Evolutionary conservation across 257 asterid genomes (phyloP).

Genomic region (Nemophila menziesii): DNA sequence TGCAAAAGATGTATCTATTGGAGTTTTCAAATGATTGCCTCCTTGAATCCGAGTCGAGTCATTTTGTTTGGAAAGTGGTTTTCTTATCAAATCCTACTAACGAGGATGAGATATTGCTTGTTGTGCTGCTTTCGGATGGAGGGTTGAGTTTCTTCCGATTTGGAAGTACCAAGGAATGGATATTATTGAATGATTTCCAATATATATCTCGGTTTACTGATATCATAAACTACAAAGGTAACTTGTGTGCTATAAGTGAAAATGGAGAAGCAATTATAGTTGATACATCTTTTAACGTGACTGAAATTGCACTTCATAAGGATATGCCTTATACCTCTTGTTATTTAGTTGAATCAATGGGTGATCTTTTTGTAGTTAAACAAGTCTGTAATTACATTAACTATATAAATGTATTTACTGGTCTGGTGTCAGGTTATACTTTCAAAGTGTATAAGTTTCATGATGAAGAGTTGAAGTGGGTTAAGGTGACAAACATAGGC

Average conservation of each 20-base stretch:
- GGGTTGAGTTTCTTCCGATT: no score
- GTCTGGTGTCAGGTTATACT: neutral
- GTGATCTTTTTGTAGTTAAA: conserved; percentile 7
- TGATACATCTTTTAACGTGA: conserved; percentile 8
- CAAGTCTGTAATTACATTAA: neutral
- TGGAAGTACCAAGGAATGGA: neutral
- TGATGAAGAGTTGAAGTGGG: no score
- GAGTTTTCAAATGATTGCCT: neutral
- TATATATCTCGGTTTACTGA: neutral
- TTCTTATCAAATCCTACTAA: no score
- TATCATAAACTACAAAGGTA: neutral
- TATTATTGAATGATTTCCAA: neutral
- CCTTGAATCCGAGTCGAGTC: no score
- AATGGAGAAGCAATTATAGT: neutral
- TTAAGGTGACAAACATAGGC: no score
- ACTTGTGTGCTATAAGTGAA: neutral
- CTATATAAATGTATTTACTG: no score
- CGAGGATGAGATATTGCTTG: no score
- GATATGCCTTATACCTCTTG: neutral
- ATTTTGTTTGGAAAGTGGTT: no score
- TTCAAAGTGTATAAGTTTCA: no score
- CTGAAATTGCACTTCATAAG: neutral
- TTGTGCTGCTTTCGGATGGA: no score
- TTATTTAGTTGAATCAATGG: conserved; percentile 5
- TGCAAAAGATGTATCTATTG: neutral